A percentile compares a stretch with the other conserved stretches of the same genome.
These are phyloP conservation scores for Thamnidium elegans DNA, from an alignment of 192 early-diverging fungal genomes.

Conservation along the genomic window DNA sequence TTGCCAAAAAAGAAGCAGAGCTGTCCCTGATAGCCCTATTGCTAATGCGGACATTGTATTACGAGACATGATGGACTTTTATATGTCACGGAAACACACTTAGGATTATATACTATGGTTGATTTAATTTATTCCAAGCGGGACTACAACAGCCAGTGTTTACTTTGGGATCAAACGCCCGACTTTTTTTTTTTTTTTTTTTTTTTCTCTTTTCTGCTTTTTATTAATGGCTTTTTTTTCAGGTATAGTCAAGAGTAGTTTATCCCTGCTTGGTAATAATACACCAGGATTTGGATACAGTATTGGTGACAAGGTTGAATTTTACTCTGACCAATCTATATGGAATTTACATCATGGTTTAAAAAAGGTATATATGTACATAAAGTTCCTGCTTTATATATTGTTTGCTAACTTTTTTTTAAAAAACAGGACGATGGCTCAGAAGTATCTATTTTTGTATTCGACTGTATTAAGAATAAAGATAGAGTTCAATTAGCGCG, in stretches of 20 bases:
- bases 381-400: background rate
- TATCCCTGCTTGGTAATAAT: slow-evolving; percentile 57
- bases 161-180: no score
- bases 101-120: no score
- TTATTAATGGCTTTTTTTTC: slow-evolving; percentile 38
- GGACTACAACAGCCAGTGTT: no score
- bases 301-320: slow-evolving; percentile 62
- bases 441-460: slow-evolving; percentile 78
- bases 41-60: no score
- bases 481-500: slow-evolving; percentile 79
- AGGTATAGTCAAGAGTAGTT: slow-evolving; percentile 37
- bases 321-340: slow-evolving; percentile 53
- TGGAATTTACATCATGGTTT: slow-evolving; percentile 65
- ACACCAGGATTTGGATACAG: slow-evolving; percentile 62
- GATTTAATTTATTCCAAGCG: no score
- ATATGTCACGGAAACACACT: no score
- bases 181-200: no score
- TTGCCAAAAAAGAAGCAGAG: no score
- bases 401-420: background rate
- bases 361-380: slow-evolving; percentile 53
- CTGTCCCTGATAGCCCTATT: no score
- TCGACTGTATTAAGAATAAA: slow-evolving; percentile 63
- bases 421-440: slow-evolving; percentile 57
- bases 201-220: background rate
- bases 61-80: no score